These are phyloP conservation scores for Scleroderma citrinum DNA, from an alignment of 768 basidiomycete species.

Conservation along the genomic window DNA sequence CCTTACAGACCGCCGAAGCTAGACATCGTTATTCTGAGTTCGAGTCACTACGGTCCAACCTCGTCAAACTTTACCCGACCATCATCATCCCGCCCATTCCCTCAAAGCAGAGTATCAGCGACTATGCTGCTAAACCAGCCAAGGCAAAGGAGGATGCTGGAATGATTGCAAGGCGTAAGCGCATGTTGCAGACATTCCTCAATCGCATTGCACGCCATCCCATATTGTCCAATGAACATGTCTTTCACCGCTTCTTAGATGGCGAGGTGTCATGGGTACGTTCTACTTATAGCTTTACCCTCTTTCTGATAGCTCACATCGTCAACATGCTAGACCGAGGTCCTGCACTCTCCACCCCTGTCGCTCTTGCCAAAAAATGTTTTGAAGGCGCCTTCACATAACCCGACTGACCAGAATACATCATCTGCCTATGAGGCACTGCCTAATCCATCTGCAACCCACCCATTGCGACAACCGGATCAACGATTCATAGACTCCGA, in stretches of 20 bases:
- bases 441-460: slow-evolving; percentile 83
- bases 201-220: slow-evolving; percentile 87
- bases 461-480: slow-evolving; percentile 88
- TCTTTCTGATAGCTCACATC: slow-evolving; percentile 4
- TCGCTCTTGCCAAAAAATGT: slow-evolving; percentile 93
- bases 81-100: slow-evolving; percentile 97
- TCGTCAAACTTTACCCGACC: slow-evolving; percentile 89
- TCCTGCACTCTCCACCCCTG: slow-evolving; percentile 87
- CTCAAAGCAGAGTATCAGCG: slow-evolving; percentile 90
- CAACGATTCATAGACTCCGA: slow-evolving; percentile 96
- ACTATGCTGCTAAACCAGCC: slow-evolving; percentile 94
- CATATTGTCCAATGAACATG: slow-evolving; percentile 93
- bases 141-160: slow-evolving; percentile 95
- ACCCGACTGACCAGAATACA: slow-evolving; percentile 76
- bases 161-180: slow-evolving; percentile 86
- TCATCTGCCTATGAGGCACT: slow-evolving; percentile 76
- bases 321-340: slow-evolving; percentile 64
- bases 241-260: slow-evolving; percentile 94
- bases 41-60: slow-evolving; percentile 79
- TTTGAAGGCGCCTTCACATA: slow-evolving; percentile 90
- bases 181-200: slow-evolving; percentile 93
- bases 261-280: slow-evolving; percentile 94
- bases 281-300: slow-evolving; percentile 2
- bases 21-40: slow-evolving; percentile 96
- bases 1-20: slow-evolving; percentile 65